Evolutionary conservation across 257 asterid species (phyloP).

Genomic region (Anisodus tanguticus): DNA sequence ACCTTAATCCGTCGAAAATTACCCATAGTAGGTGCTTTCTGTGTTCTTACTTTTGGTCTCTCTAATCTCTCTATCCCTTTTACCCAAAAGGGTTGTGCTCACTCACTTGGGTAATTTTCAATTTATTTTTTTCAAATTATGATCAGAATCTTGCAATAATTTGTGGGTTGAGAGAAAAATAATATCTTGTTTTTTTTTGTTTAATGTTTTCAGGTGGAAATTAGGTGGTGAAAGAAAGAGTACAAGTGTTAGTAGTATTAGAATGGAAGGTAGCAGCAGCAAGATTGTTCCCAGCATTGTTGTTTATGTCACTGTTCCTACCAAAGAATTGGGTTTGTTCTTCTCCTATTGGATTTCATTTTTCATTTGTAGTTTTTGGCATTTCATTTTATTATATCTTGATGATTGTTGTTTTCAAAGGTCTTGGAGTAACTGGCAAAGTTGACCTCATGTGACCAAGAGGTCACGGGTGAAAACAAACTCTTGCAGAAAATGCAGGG

Average conservation of each 20-base stretch:
- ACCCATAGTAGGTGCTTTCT: conserved; percentile 84
- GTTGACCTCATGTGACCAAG: too few relatives aligned
- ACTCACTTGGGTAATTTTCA: conserved; percentile 54
- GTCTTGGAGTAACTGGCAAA: too few relatives aligned
- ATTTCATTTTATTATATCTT: background rate
- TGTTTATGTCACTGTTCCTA: conserved; percentile 96
- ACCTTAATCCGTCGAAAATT: conserved; percentile 63
- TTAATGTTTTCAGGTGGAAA: conserved; percentile 45
- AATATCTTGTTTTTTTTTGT: conserved; percentile 21
- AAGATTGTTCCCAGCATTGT: conserved; percentile 84
- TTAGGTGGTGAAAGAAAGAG: conserved; percentile 40
- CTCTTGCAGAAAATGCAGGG: too few relatives aligned
- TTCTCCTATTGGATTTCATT: background rate
- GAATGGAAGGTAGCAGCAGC: conserved; percentile 68
- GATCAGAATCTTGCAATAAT: background rate
- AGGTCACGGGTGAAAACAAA: too few relatives aligned
- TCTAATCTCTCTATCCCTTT: conserved; percentile 59
- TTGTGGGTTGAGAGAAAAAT: conserved; percentile 32
- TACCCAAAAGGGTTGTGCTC: conserved; percentile 39
- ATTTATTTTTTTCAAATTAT: background rate
- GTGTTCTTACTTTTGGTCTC: conserved; percentile 79
- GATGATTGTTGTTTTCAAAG: background rate
- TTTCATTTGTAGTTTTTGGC: background rate
- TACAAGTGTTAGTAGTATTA: conserved; percentile 48
- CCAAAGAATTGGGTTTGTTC: conserved; percentile 76